Evolutionary conservation across 2,329 filamentous ascomycete species (phyloP), one percentile per base, ranked within the genome.

Genomic region (Trichoderma cornu-damae): DNA sequence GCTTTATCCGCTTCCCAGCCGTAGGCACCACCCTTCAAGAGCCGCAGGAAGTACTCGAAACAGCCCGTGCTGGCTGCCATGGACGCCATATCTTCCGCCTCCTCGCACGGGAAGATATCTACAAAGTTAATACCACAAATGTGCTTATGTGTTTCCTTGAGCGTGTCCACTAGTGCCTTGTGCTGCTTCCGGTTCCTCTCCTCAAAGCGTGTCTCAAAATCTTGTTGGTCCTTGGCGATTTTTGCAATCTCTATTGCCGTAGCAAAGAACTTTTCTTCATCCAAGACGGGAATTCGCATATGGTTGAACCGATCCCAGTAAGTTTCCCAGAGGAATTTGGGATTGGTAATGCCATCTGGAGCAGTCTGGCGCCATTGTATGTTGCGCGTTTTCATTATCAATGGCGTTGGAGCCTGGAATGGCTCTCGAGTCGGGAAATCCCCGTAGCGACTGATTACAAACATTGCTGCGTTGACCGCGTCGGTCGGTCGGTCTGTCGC

Each of bases 271-370:
- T 37, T 14, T 1, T 51, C 46, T 1, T n/a, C 11, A 8, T n/a
- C 18, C 1, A 35, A 18, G 1, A 57, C 8, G 1, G 54, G 46
- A 24, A 57, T 51, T n/a, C 9, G 20, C 4, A 51, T 24, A 2
- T 18, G 51, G 47, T 57, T 57, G 35, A 57, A 57, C 1, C 46
- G 44, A 6, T 34, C 8, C 43, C 46, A 51, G 18, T 34, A 51
- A 14, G 24, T 14, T 6, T n/a, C 35, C 37, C 52, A 55, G 9
- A 57, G 54, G n/a, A n/a, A n/a, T n/a, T n/a, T n/a, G n/a, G n/a
- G n/a, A n/a, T n/a, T n/a, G n/a, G n/a, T n/a, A n/a, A n/a, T n/a
- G n/a, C n/a, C n/a, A n/a, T n/a, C n/a, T n/a, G n/a, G n/a, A n/a
- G n/a, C n/a, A n/a, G n/a, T n/a, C n/a, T n/a, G n/a, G n/a, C n/a